Conservation (phyloP, 2,329 filamentous ascomycete genomes). For the Madurella mycetomatis region DNA sequence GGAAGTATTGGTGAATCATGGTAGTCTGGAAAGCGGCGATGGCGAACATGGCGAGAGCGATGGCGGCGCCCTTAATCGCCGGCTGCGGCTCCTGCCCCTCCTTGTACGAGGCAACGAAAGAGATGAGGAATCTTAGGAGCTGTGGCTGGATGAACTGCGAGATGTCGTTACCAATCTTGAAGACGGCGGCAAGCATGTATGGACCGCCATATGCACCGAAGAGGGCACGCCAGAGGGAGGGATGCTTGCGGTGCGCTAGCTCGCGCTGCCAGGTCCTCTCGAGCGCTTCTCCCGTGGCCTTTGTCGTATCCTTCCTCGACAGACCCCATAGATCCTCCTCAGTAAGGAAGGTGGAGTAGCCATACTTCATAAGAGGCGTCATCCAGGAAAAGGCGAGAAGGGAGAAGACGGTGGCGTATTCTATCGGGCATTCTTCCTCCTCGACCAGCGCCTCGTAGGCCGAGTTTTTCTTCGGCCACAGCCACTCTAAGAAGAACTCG, state of each 20-base stretch:
- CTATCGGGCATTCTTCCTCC: conserved; percentile 65
- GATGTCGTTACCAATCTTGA: conserved; percentile 84
- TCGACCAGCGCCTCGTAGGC: conserved; percentile 54
- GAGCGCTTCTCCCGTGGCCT: conserved; percentile 65
- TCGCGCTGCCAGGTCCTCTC: conserved; percentile 73
- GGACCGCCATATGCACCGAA: conserved; percentile 81
- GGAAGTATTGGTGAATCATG: conserved; percentile 96
- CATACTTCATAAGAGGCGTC: conserved; percentile 95
- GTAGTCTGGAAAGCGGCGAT: conserved; percentile 82
- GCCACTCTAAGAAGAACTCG: conserved; percentile 78
- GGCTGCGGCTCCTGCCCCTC: conserved; percentile 62
- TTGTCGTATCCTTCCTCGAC: conserved; percentile 73
- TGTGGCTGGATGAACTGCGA: conserved; percentile 90
- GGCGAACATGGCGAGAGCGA: conserved; percentile 87
- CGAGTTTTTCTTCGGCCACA: conserved; percentile 74
- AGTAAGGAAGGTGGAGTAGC: conserved; percentile 86
- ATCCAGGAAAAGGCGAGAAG: conserved; percentile 96
- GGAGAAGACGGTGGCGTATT: conserved; percentile 93
- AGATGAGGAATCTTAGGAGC: conserved; percentile 76
- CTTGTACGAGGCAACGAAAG: conserved; percentile 75
- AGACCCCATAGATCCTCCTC: conserved; percentile 96
- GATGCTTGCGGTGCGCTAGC: conserved; percentile 61
- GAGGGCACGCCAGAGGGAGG: conserved; percentile 82
- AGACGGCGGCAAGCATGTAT: conserved; percentile 70
- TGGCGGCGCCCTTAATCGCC: conserved; percentile 75